Conservation (phyloP, 208 protist genomes). For the Leishmania gerbilli region DNA sequence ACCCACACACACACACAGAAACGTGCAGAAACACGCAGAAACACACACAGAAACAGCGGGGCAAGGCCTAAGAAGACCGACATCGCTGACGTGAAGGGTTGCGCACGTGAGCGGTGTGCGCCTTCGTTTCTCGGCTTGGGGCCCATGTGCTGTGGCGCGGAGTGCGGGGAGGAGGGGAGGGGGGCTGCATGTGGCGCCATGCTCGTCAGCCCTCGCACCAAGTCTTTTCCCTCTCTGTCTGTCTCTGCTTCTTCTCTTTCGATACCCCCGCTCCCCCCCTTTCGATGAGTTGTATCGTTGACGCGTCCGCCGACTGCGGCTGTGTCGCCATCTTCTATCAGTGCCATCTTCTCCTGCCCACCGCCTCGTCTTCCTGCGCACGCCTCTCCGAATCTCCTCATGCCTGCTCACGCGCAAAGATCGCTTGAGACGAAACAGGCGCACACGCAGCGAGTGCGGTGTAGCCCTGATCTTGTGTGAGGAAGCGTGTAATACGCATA, state of each 20-base stretch:
- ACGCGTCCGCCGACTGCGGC: not conserved
- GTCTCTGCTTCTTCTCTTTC: not conserved
- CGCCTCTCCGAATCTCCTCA: not conserved
- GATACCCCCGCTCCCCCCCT: not conserved
- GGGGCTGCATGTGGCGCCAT: not conserved
- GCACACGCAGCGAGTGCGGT: not conserved
- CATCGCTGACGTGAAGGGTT: not conserved
- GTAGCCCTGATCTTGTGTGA: not conserved
- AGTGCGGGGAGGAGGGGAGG: not conserved
- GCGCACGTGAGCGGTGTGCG: not conserved
- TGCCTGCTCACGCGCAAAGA: not conserved
- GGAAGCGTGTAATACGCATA: not conserved
- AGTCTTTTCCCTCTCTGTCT: not conserved
- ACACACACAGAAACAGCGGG: not conserved
- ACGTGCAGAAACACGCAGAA: not conserved
- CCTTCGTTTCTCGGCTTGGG: not conserved
- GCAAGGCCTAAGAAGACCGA: not conserved
- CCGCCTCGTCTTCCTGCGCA: not conserved
- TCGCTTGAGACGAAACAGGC: not conserved
- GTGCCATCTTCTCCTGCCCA: not conserved
- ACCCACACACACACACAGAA: not conserved
- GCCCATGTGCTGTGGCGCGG: not conserved
- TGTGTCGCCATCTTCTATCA: not conserved
- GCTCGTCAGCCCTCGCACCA: not conserved
- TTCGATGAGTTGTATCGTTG: not conserved